Evolutionary conservation across 345 rosid species (phyloP).

Genomic region (Rhodamnia rubescens): DNA sequence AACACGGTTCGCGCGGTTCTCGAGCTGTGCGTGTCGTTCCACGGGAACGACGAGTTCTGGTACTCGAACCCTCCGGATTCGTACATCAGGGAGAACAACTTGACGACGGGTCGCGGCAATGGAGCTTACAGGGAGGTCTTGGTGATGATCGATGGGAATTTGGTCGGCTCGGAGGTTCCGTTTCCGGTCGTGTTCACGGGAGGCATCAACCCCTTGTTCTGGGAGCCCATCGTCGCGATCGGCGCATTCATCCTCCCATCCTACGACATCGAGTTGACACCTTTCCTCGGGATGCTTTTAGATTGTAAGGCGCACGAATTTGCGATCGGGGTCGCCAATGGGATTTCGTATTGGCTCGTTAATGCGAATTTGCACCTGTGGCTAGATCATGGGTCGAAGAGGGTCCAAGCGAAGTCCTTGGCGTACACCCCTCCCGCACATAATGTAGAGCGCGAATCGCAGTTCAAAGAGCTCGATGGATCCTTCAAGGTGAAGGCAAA

Average conservation of each 20-base stretch:
- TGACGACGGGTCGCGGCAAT: constrained; percentile 48
- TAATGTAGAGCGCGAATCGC: constrained; percentile 13
- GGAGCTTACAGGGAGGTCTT: constrained; percentile 67
- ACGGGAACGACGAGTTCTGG: constrained; percentile 92
- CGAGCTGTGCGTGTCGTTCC: constrained; percentile 67
- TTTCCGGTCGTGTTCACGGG: constrained; percentile 82
- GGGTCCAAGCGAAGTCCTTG: constrained; percentile 30
- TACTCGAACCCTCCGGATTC: constrained; percentile 76
- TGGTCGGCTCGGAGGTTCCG: constrained; percentile 64
- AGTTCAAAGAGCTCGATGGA: constrained; percentile 54
- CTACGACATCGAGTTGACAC: constrained; percentile 69
- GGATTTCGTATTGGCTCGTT: constrained; percentile 73
- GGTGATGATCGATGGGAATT: constrained; percentile 49
- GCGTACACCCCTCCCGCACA: constrained; percentile 17
- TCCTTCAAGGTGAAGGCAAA: constrained; percentile 35
- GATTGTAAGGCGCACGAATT: constrained; percentile 55
- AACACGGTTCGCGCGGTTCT: constrained; percentile 47
- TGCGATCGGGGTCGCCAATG: constrained; percentile 40
- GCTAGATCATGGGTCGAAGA: constrained; percentile 27
- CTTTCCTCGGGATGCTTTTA: constrained; percentile 48
- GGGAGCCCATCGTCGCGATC: constrained; percentile 74
- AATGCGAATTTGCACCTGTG: constrained; percentile 78
- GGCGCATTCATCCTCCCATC: constrained; percentile 72
- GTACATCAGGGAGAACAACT: constrained; percentile 44
- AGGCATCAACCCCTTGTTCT: constrained; percentile 75